Percentiles rank a stretch among this genome's conserved stretches.
These are phyloP conservation scores for Hypoxylon sp. DNA, from an alignment of 2,329 filamentous ascomycete species.

Conservation along the genomic window DNA sequence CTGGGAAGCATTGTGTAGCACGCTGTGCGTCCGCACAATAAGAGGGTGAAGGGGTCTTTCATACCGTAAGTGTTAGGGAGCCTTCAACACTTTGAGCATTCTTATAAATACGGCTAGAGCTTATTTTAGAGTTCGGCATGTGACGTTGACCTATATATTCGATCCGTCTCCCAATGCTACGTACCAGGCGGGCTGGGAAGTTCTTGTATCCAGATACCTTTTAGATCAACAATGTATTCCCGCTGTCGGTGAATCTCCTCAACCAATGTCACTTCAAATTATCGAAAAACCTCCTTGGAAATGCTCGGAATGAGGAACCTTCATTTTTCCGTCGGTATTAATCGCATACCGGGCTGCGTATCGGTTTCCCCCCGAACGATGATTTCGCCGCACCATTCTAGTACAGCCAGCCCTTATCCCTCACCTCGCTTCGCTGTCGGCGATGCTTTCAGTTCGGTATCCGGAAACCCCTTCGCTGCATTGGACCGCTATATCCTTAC, in stretches of 20 bases:
- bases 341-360: background rate
- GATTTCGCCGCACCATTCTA: background rate
- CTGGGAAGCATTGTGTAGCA: background rate
- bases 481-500: too few species aligned
- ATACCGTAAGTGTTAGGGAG: background rate
- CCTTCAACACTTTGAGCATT: background rate
- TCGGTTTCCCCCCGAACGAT: background rate
- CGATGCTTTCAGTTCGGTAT: background rate
- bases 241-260: too few species aligned
- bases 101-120: background rate
- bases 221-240: too few species aligned
- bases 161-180: too few species aligned
- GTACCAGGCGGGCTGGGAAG: too few species aligned
- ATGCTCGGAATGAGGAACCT: too few species aligned
- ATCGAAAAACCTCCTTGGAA: background rate
- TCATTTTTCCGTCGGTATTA: background rate
- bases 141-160: background rate
- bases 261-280: background rate
- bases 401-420: background rate
- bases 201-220: too few species aligned
- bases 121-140: background rate
- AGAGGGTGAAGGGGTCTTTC: background rate
- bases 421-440: too few species aligned
- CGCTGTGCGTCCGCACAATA: background rate
- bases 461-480: too few species aligned